Percentiles rank a stretch among this genome's conserved stretches.
These are phyloP conservation scores for Stereocaulon alpinum DNA, from an alignment of 495 filamentous ascomycete genomes.

Conservation along the genomic window DNA sequence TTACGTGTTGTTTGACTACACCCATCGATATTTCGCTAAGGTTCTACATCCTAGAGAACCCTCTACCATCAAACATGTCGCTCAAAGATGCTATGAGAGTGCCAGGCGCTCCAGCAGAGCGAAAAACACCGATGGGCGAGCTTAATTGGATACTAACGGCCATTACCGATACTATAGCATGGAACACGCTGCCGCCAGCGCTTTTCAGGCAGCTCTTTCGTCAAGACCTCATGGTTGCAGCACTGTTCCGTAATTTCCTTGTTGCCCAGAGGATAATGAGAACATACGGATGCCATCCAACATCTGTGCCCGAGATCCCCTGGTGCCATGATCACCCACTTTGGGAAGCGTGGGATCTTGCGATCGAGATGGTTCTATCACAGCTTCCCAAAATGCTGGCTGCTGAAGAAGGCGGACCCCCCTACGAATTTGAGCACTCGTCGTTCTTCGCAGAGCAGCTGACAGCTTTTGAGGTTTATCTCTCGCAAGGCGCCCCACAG, in stretches of 20 bases:
- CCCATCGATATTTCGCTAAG: constrained; percentile 94
- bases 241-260: constrained; percentile 91
- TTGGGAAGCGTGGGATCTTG: constrained; percentile 96
- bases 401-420: constrained; percentile 57
- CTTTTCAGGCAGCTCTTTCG: constrained; percentile 94
- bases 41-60: constrained; percentile 90
- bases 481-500: constrained; percentile 74
- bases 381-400: constrained; percentile 78
- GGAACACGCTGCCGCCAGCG: constrained; percentile 81
- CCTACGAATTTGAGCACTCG: constrained; percentile 88
- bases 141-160: constrained; percentile 99
- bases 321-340: constrained; percentile 87
- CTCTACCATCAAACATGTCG: constrained; percentile 61
- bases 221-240: constrained; percentile 98
- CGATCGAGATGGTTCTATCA: constrained; percentile 88
- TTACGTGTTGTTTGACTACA: constrained; percentile 91
- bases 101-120: constrained; percentile 78
- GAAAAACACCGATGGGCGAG: constrained; percentile 90
- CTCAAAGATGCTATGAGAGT: constrained; percentile 68
- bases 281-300: constrained; percentile 86
- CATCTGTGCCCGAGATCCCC: constrained; percentile 78
- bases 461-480: constrained; percentile 93
- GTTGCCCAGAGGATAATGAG: constrained; percentile 92
- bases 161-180: constrained; percentile 97
- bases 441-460: constrained; percentile 96